These are phyloP conservation scores for Fusarium dlaminii DNA, from an alignment of 2,329 filamentous ascomycete species.

Conservation along the genomic window DNA sequence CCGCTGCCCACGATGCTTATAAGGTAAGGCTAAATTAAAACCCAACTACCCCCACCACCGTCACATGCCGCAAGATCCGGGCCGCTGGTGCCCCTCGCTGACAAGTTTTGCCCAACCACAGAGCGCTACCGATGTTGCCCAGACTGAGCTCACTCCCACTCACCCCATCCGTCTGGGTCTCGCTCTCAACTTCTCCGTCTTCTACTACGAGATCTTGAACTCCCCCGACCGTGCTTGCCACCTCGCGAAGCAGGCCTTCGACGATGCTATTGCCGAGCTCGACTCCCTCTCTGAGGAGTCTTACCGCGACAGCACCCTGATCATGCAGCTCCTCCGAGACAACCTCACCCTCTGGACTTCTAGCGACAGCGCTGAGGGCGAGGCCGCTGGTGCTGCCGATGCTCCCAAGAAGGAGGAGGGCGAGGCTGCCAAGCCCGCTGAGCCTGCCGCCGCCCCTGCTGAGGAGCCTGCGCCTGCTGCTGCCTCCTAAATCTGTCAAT, in stretches of 20 bases:
- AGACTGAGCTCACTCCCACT: conserved; percentile 96
- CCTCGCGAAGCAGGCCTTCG: conserved; percentile 98
- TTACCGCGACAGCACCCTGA: conserved; percentile 98
- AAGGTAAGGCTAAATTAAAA: conserved; percentile 71
- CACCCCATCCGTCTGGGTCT: conserved; percentile 98
- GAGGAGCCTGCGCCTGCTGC: conserved; percentile 57
- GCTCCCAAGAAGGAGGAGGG: conserved; percentile 69
- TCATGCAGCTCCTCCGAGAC: conserved; percentile 98
- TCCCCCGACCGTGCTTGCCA: conserved; percentile 98
- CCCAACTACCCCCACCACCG: conserved; percentile 21
- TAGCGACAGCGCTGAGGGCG: conserved; percentile 84
- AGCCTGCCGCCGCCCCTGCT: conserved; percentile 46
- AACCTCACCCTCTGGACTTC: conserved; percentile 99
- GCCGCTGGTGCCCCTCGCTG: conserved; percentile 66
- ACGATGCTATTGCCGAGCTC: conserved; percentile 97
- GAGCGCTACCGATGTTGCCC: conserved; percentile 99
- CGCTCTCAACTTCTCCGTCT: conserved; percentile 98
- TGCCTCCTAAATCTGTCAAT: conserved; percentile 60
- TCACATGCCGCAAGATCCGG: conserved; percentile 43
- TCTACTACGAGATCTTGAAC: conserved; percentile 99
- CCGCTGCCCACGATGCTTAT: conserved; percentile 92
- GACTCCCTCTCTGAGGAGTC: conserved; percentile 97
- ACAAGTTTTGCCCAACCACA: conserved; percentile 89
- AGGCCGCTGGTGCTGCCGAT: conserved; percentile 68
- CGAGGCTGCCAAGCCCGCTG: conserved; percentile 54